phyloP scores from a whole-genome alignment of 352 stramenopile species.

The Phytopythium vexans region DNA sequence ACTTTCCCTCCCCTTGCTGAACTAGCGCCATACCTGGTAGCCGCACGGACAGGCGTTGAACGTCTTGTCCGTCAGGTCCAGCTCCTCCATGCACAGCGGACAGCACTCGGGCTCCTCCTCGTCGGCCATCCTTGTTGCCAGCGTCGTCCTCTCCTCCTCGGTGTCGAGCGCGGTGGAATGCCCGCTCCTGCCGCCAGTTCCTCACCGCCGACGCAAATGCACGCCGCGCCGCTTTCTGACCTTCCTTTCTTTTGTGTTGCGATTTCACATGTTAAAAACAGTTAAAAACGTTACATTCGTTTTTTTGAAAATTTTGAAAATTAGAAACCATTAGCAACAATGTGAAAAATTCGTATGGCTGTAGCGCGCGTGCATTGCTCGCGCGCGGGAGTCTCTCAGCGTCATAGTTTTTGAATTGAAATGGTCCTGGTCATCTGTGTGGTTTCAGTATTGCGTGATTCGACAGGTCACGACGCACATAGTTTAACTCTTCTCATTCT shows the following conservation, averaged over 20 bases:
- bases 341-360: too few relatives aligned
- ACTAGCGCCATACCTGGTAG: constrained; percentile 82
- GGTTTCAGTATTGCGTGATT: too few relatives aligned
- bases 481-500: too few relatives aligned
- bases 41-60: constrained; percentile 99
- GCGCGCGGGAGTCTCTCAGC: too few relatives aligned
- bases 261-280: background rate
- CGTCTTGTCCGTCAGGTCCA: constrained; percentile 98
- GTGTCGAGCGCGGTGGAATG: background rate
- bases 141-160: background rate
- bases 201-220: too few relatives aligned
- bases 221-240: constrained; percentile 4
- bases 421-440: too few relatives aligned
- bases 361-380: too few relatives aligned
- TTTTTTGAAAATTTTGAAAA: too few relatives aligned
- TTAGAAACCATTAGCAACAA: too few relatives aligned
- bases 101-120: constrained; percentile 91
- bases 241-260: constrained; percentile 9
- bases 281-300: background rate
- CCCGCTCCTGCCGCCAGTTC: too few relatives aligned
- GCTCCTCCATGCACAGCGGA: constrained; percentile 98
- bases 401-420: too few relatives aligned
- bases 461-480: too few relatives aligned
- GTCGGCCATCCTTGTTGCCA: constrained; percentile 38
- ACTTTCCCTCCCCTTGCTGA: background rate